These are phyloP conservation scores for Lasiosphaeria hispida DNA, from an alignment of 495 filamentous ascomycete species.

Conservation along the genomic window DNA sequence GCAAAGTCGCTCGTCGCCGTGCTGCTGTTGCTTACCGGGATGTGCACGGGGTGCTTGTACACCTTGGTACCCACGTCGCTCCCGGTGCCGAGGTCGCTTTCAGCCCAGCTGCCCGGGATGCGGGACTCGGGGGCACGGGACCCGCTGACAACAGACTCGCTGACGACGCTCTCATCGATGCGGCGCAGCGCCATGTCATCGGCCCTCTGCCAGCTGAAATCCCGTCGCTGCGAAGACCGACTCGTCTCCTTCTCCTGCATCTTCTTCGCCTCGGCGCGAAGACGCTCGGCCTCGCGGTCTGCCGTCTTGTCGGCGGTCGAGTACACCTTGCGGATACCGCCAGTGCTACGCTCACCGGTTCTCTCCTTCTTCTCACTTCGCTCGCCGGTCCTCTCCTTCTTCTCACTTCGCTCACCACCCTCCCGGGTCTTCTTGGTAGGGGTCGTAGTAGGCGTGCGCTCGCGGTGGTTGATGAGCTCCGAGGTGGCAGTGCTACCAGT, in stretches of 20 bases:
- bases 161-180: conserved; percentile 24
- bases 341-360: conserved; percentile 25
- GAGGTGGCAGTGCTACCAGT: conserved; percentile 56
- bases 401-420: conserved; percentile 24
- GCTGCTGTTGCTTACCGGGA: conserved; percentile 46
- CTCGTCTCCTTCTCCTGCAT: conserved; percentile 45
- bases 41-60: conserved; percentile 78
- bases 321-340: conserved; percentile 56
- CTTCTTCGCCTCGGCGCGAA: conserved; percentile 48
- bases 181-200: conserved; percentile 38
- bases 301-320: conserved; percentile 48
- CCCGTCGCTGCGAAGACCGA: conserved; percentile 36
- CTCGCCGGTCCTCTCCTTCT: no score
- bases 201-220: conserved; percentile 50
- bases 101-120: conserved; percentile 56
- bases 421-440: conserved; percentile 48
- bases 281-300: conserved; percentile 42
- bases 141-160: conserved; percentile 14
- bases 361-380: neutral
- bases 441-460: conserved; percentile 53
- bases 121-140: conserved; percentile 13
- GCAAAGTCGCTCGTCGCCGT: conserved; percentile 26
- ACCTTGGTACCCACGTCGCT: conserved; percentile 72
- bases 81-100: conserved; percentile 51
- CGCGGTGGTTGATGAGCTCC: conserved; percentile 48